Conservation (phyloP, 2,329 filamentous ascomycete species). For the Lecanosticta acicola region DNA sequence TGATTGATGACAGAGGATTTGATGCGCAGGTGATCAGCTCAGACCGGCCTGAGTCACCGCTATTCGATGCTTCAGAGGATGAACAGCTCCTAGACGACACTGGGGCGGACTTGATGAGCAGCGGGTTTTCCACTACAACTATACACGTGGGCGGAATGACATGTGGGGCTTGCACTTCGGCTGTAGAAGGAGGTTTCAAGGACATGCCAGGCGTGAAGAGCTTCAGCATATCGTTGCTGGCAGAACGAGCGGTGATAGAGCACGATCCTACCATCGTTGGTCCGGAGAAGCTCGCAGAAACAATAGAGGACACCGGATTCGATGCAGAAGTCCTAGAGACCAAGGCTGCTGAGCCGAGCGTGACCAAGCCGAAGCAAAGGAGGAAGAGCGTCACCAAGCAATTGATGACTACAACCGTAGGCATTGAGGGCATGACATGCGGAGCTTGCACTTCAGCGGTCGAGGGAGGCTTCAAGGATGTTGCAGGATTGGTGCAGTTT, state of each 20-base stretch:
- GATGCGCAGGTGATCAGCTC: slow-evolving; percentile 58
- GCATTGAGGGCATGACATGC: slow-evolving; percentile 95
- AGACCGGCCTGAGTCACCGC: slow-evolving; percentile 23
- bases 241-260: slow-evolving; percentile 90
- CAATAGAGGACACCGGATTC: slow-evolving; percentile 87
- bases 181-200: slow-evolving; percentile 89
- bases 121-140: slow-evolving; percentile 80
- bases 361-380: slow-evolving; percentile 32
- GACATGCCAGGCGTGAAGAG: slow-evolving; percentile 72
- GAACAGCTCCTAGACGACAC: slow-evolving; percentile 15
- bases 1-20: slow-evolving; percentile 87
- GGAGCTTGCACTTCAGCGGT: slow-evolving; percentile 92
- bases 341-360: slow-evolving; percentile 41
- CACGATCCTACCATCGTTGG: slow-evolving; percentile 73
- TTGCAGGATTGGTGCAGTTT: slow-evolving; percentile 78
- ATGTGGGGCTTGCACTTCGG: slow-evolving; percentile 90
- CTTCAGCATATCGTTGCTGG: slow-evolving; percentile 87
- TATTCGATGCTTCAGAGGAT: slow-evolving; percentile 22
- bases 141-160: slow-evolving; percentile 80
- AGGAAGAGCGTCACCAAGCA: slow-evolving; percentile 37
- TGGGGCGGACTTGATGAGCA: slow-evolving; percentile 32
- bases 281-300: slow-evolving; percentile 71
- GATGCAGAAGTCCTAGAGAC: slow-evolving; percentile 80
- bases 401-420: slow-evolving; percentile 69
- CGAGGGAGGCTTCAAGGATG: slow-evolving; percentile 69